Evolutionary conservation across 371 early-diverging fungal genomes (phyloP), one percentile per base, ranked within the genome.

Genomic region (Catenaria anguillulae): DNA sequence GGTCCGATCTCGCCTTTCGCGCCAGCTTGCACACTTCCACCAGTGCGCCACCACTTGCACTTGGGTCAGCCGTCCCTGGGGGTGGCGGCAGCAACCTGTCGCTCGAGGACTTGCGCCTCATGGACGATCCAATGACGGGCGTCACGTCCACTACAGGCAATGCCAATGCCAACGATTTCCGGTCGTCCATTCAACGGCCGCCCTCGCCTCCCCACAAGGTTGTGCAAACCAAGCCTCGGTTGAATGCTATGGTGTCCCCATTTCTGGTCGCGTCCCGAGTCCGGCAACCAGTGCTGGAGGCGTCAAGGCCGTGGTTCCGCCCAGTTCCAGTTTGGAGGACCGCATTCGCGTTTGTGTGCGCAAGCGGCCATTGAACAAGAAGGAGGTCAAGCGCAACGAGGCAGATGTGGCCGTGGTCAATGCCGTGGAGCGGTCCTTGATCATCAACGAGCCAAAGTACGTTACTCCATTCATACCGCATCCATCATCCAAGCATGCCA

Each of bases 331-430:
- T 42, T 65, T 87, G 50, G 73, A 73, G 54, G 89, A 88, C 54
- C 77, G 85, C 60, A 97, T 97, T 66, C 86, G 93, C 54, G 98
- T 97, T 31, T 96, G 97, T 67, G 95, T 96, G 35, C 81, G 98
- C 60, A 97, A 97, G 73, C 77, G 98, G 43, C 98, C 98, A 2
- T 71, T 97, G 29, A 93, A 78, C 73, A 77, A 73, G 65, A 88
- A 86, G 66, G 98, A 97, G 69, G 34, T 76, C 34, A 73, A 73
- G 33, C 68, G 73, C 10, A 84, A 82, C 37, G 92, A 95, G 60
- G 73, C 68, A 33, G 98, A 97, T 68, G 88, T 96, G 60, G 85
- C 88, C 12, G 71, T 72, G 13, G 75, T 86, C 3, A 55, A 34
- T 15, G 65, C 70, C 17, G 83, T 88, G 23, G 69, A 81, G 21